Conservation (phyloP, 2,329 filamentous ascomycete genomes). For the Colletotrichum sp. region DNA sequence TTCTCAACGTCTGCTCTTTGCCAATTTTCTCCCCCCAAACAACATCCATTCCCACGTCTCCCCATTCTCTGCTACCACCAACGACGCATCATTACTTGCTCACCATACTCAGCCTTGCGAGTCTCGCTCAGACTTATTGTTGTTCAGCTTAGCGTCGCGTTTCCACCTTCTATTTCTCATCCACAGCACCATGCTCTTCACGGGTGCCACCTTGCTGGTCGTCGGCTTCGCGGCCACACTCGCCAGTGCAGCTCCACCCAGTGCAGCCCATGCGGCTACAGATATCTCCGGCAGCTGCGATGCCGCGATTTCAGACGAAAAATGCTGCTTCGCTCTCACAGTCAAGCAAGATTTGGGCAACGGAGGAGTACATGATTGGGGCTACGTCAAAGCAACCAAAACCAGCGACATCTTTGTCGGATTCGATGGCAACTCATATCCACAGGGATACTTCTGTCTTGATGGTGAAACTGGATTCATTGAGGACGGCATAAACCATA, state of each 20-base stretch:
- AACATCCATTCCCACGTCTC: not conserved
- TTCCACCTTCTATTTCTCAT: not conserved
- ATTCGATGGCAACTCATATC: not conserved
- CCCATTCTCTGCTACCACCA: not conserved
- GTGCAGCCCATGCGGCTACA: not conserved
- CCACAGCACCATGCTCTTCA: not conserved
- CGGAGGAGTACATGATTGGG: not conserved
- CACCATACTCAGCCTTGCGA: not conserved
- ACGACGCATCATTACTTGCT: not conserved
- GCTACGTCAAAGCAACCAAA: rapidly evolving
- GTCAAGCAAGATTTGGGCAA: not conserved
- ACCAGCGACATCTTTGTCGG: rapidly evolving
- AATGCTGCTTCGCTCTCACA: not conserved
- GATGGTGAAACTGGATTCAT: too few relatives aligned
- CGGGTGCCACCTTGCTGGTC: rapidly evolving
- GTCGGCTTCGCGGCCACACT: not conserved
- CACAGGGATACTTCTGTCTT: not conserved
- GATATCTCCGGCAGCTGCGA: not conserved
- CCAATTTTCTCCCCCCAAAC: not conserved
- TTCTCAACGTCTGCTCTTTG: not conserved
- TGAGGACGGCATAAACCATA: not conserved
- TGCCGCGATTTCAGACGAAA: not conserved
- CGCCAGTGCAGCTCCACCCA: not conserved
- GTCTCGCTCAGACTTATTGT: not conserved
- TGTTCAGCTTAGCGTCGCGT: rapidly evolving